phyloP scores from a whole-genome alignment of 495 filamentous ascomycete genomes.

The Staphylotrichum tortipilum region DNA sequence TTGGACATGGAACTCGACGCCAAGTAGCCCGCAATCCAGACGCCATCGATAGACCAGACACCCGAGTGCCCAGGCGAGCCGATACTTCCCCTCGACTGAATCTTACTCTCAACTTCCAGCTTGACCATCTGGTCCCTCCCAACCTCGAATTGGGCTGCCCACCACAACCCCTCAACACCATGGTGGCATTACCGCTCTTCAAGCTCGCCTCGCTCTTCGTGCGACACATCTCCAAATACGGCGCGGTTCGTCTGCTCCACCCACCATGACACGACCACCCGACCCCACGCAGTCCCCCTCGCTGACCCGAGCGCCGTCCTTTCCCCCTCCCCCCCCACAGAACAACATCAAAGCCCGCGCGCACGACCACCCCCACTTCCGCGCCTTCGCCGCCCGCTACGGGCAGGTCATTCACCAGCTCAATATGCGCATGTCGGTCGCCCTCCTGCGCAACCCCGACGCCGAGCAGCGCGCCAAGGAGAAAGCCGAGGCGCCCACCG shows the following conservation, averaged over 20 bases:
- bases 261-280: too few species aligned
- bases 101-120: too few species aligned
- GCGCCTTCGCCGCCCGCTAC: conserved; percentile 58
- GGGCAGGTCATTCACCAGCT: conserved; percentile 77
- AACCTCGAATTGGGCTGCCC: too few species aligned
- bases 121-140: too few species aligned
- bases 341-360: conserved; percentile 91
- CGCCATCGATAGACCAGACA: too few species aligned
- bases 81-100: too few species aligned
- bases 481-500: conserved; percentile 65
- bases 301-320: too few species aligned
- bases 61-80: too few species aligned
- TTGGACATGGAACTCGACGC: background rate
- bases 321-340: too few species aligned
- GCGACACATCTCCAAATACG: conserved; percentile 52
- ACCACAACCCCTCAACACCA: conserved; percentile 14
- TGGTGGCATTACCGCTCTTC: conserved; percentile 45
- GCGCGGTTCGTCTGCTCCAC: conserved; percentile 35
- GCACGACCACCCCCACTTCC: conserved; percentile 87
- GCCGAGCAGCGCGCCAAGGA: conserved; percentile 49
- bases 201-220: conserved; percentile 42
- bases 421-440: conserved; percentile 87
- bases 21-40: background rate
- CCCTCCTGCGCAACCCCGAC: conserved; percentile 70
- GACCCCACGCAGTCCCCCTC: too few species aligned